Base-by-base conservation (phyloP, 805 yeast species). In the Zygosaccharomyces pseudorouxii region DNA sequence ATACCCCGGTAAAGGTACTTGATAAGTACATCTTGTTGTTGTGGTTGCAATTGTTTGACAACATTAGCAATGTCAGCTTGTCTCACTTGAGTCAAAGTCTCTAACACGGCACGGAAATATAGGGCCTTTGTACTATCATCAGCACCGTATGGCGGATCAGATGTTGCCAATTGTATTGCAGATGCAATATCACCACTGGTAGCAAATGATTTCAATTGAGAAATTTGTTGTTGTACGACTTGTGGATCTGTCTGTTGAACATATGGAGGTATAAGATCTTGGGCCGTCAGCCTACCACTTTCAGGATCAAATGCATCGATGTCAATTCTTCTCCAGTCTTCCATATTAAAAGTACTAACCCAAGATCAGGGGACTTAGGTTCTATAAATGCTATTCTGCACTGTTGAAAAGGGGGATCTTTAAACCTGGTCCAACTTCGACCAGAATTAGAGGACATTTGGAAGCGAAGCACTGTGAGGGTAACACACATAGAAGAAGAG, bases 321-420 rank as follows among this genome's bases (percentile, higher is more conserved):
- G 67, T 93, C 96, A 58, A 92, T 88, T 77, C 93, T 82, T 78
- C 99, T 85, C 95, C 95, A 86, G 63, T 84, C 89, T 52, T 79
- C 82, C 80, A 80, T 79, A 42, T 33, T 50, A 20, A 36, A 33
- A 27, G 10, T 18, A 19, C 18, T 18, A n/a, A 18, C 9, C 46
- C 19, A 20, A 31, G 35, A 20, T 23, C 28, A 40, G 31, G 37
- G 38, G 22, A 39, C 42, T 47, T 35, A 30, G 14, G 16, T 18
- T 10, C 18, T 42, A 22, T 27, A 29, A 9, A 22, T 10, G 6
- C 5, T 16, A 10, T 22, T 20, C 25, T 28, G n/a, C 23, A 8
- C 5, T 10, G 1, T n/a, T 19, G 41, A 27, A 43, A 43, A 23
- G 40, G 46, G 40, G 36, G 12, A 18, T 33, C 20, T 29, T 29